Base-by-base conservation (phyloP, 192 early-diverging fungal genomes). In the Dispira simplex region DNA sequence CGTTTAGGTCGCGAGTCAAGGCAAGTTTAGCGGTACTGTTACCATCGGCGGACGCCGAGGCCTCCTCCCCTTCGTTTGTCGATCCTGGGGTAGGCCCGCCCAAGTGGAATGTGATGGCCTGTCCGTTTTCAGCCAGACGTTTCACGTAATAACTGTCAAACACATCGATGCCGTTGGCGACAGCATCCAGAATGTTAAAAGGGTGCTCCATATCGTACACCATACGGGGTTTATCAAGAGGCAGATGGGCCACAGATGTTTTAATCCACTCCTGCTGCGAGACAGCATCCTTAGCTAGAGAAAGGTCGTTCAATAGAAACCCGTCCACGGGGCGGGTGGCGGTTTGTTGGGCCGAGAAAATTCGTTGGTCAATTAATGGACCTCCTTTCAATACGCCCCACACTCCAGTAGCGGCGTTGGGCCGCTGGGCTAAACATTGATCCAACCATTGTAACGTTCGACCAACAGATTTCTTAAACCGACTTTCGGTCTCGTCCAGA, bases 111-210 rank as follows among this genome's bases (percentile, higher is more conserved):
- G 72, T 70, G 20, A 84, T 78, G 11, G 87, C 87, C 49, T 81
- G 75, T 18, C 87, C 87, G 52, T 79, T 74, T 46, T 85, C 79
- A 3, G 85, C 83, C 65, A 82, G 70, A 11, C 79, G 75, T 43
- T 67, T 79, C 20, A 83, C 73, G 67, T 89, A 89, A 56, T 73
- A 71, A 25, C 80, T 80, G 71, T 90, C 85, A 69, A 90, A 87
- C 54, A 90, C 59, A 64, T 90, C 88, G 21, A 83, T 75, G 3
- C 88, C 88, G 4, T 73, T 45, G 0, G 66, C 56, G 47, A 84
- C 70, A n/a, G 71, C 78, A 51, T 46, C 53, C 44, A 84, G 62
- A 26, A 84, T 71, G 21, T 16, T 14, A 12, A 26, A 14, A 16
- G 58, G 58, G 20, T 74, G 67, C 69, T 77, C 81, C 79, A 69